phyloP scores from a whole-genome alignment of 2,329 filamentous ascomycete genomes.

The Pseudonectria foliicola region DNA sequence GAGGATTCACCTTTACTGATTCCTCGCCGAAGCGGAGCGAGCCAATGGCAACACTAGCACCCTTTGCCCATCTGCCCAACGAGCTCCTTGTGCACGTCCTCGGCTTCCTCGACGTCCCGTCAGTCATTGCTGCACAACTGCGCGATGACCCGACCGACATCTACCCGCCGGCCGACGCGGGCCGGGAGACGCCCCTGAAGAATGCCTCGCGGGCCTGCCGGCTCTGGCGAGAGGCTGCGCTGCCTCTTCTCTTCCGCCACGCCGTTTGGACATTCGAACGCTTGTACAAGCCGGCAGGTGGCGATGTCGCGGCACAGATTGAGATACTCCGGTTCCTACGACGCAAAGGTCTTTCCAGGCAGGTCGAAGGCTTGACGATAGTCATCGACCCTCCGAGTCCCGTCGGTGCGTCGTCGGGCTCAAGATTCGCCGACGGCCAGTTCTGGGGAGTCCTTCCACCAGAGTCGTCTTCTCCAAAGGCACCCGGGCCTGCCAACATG shows the following conservation, averaged over 20 bases:
- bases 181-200: constrained; percentile 41
- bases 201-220: constrained; percentile 45
- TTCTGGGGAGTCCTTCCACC: constrained; percentile 26
- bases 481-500: constrained; percentile 15
- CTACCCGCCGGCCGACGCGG: constrained; percentile 16
- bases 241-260: constrained; percentile 53
- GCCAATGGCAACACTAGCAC: background rate
- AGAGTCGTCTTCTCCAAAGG: constrained; percentile 5
- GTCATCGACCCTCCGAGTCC: constrained; percentile 26
- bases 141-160: constrained; percentile 40
- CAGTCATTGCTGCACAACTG: constrained; percentile 42
- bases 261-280: constrained; percentile 34
- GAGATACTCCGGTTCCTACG: constrained; percentile 34
- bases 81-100: constrained; percentile 55
- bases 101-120: constrained; percentile 40
- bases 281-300: constrained; percentile 18
- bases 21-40: background rate
- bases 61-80: constrained; percentile 43
- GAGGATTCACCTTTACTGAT: no score
- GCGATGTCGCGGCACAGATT: constrained; percentile 22
- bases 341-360: constrained; percentile 29
- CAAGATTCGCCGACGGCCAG: constrained; percentile 19
- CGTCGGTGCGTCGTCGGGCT: constrained; percentile 13
- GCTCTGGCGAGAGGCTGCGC: constrained; percentile 42
- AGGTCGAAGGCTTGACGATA: constrained; percentile 36